Evolutionary conservation across 2,329 filamentous ascomycete genomes (phyloP), one percentile per base, ranked within the genome.

Genomic region (Ophiostoma perfectum): DNA sequence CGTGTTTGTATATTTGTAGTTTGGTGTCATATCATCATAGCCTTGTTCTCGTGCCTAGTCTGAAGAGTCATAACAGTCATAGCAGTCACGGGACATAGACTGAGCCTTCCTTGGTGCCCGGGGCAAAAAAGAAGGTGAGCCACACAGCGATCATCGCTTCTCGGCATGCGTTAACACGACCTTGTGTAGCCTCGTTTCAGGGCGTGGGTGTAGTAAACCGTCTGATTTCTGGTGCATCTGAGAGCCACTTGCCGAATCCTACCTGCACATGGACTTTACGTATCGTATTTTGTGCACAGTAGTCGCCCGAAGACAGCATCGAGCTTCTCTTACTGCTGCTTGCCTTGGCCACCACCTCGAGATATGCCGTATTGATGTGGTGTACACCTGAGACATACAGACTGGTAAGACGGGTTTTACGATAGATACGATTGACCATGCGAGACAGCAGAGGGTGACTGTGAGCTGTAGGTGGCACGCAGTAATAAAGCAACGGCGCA

Each of bases 51-150:
- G 55, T 60, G 55, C 27, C 27, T 38, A 14, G 38, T 12, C 27
- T 60, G 55, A 18, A 60, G 55, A 55, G 49, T 60, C 27, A 60
- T 60, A 18, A 49, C 12, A n/a, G 45, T n/a, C 45, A 45, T 45
- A 45, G 49, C 49, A 27, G 49, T 55, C 49, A 55, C 49, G 49
- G 49, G 49, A 55, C 27, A 12, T 18, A 55, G 12, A 27, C 55
- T 60, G 55, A 60, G 55, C 27, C 49, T 7, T 38, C 9, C 27
- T 16, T 36, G 27, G 12, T 38, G 55, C 27, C 55, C n/a, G 18
- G 47, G 47, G 12, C 27, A 27, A 27, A 27, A 1, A 27, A 27
- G 27, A 27, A 27, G 27, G 27, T 27, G 27, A 27, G 27, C 27
- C 27, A 27, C 27, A 27, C 27, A 27, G 27, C 27, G 27, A 27